Evolutionary conservation across 139 green algal genomes (phyloP).

Genomic region (Picochlorum sp.): DNA sequence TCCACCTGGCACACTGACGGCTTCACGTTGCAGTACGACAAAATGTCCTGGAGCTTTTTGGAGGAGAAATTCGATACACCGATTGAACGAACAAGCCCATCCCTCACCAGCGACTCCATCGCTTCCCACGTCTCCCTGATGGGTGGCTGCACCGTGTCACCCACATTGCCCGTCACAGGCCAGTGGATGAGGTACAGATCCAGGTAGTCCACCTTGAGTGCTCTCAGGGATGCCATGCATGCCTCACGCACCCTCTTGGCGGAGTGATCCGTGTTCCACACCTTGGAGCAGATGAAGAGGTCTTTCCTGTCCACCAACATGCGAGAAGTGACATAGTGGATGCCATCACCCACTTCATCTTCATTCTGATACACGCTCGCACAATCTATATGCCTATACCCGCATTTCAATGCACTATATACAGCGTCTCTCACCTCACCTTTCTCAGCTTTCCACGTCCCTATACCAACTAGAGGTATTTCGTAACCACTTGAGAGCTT

Average conservation of each 20-base stretch:
- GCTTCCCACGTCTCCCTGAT: slow-evolving; percentile 36
- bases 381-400: slow-evolving; percentile 48
- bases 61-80: slow-evolving; percentile 75
- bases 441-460: slow-evolving; percentile 40
- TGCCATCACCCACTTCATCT: slow-evolving; percentile 34
- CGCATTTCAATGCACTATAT: slow-evolving; percentile 26
- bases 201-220: slow-evolving; percentile 74
- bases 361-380: slow-evolving; percentile 44
- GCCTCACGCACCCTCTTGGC: slow-evolving; percentile 17
- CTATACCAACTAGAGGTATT: slow-evolving; percentile 33
- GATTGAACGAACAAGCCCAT: slow-evolving; percentile 62
- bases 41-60: slow-evolving; percentile 54
- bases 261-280: slow-evolving; percentile 42
- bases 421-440: slow-evolving; percentile 34
- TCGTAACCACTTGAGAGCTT: slow-evolving; percentile 16
- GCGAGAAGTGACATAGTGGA: slow-evolving; percentile 14
- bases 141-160: slow-evolving; percentile 43
- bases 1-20: slow-evolving; percentile 77
- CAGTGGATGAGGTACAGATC: slow-evolving; percentile 79
- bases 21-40: slow-evolving; percentile 42
- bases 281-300: slow-evolving; percentile 63
- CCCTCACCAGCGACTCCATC: slow-evolving; percentile 50
- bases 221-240: slow-evolving; percentile 42
- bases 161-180: slow-evolving; percentile 49
- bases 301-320: slow-evolving; percentile 37